Conservation (phyloP, 139 green algal genomes). For the Micromonas pusilla region DNA sequence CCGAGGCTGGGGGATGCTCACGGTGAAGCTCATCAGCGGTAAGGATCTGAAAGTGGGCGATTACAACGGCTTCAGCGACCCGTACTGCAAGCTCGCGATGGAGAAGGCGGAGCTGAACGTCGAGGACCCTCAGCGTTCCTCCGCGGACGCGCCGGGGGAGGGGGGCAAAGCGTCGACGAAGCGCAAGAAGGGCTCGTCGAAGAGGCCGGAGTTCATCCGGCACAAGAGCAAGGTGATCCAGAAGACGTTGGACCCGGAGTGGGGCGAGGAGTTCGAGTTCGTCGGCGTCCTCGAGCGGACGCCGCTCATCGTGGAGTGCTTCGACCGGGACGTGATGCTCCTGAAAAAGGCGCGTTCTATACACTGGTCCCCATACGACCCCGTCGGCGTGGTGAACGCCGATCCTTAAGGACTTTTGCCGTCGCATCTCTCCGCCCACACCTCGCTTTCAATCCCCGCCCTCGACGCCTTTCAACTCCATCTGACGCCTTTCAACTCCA, state of each 20-base stretch:
- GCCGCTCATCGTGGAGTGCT: neutral
- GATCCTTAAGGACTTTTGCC: no score
- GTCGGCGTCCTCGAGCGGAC: neutral
- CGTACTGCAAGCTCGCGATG: slow-evolving; percentile 1
- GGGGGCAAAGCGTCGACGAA: neutral
- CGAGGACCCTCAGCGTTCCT: no score
- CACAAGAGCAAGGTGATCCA: neutral
- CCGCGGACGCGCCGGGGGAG: no score
- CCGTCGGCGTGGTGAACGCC: no score
- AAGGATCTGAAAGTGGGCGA: neutral
- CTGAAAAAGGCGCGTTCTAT: no score
- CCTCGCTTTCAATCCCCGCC: no score
- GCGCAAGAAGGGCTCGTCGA: neutral
- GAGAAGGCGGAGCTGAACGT: no score
- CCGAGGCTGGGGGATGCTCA: neutral
- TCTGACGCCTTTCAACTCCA: no score
- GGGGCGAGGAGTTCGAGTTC: slow-evolving; percentile 5
- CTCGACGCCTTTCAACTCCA: no score
- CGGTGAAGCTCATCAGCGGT: neutral
- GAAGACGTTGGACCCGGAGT: slow-evolving; percentile 7
- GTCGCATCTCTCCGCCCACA: no score
- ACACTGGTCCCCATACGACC: no score
- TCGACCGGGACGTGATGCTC: neutral
- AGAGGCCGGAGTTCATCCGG: neutral
- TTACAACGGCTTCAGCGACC: neutral